A percentile compares a stretch with the other conserved stretches of the same genome.
phyloP scores from a whole-genome alignment of 2,329 filamentous ascomycete genomes.

The Shiraia bambusicola region DNA sequence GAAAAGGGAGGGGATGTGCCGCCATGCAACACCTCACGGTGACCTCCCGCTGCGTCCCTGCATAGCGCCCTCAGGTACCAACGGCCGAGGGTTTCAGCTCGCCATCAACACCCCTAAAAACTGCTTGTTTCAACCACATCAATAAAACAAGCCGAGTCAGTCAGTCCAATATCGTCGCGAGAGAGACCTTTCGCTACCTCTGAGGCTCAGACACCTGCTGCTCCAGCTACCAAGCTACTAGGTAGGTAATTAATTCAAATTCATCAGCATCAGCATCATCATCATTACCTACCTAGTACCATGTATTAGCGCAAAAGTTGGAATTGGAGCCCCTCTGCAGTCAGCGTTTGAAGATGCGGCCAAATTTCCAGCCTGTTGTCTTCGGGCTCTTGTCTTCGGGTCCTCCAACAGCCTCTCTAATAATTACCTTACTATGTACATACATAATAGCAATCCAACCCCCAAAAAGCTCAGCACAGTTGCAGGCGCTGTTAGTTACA shows the following conservation, averaged over 20 bases:
- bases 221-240: conserved; percentile 4
- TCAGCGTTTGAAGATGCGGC: too few relatives aligned
- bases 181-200: conserved; percentile 8
- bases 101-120: conserved; percentile 18
- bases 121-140: conserved; percentile 16
- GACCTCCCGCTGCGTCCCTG: conserved; percentile 28
- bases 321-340: too few relatives aligned
- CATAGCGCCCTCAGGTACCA: conserved; percentile 32
- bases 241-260: too few relatives aligned
- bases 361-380: neutral
- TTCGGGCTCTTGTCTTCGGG: neutral
- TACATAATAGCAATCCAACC: too few relatives aligned
- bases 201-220: conserved; percentile 13
- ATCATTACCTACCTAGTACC: too few relatives aligned
- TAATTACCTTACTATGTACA: too few relatives aligned
- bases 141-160: conserved; percentile 1
- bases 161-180: conserved; percentile 17
- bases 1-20: conserved; percentile 9
- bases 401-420: too few relatives aligned
- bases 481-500: too few relatives aligned
- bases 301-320: too few relatives aligned
- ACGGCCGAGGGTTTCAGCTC: conserved; percentile 18
- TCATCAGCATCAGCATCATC: too few relatives aligned
- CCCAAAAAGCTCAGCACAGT: too few relatives aligned
- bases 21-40: conserved; percentile 5